Evolutionary conservation across 305 asterid genomes (phyloP).

Genomic region (Ajuga reptans): DNA sequence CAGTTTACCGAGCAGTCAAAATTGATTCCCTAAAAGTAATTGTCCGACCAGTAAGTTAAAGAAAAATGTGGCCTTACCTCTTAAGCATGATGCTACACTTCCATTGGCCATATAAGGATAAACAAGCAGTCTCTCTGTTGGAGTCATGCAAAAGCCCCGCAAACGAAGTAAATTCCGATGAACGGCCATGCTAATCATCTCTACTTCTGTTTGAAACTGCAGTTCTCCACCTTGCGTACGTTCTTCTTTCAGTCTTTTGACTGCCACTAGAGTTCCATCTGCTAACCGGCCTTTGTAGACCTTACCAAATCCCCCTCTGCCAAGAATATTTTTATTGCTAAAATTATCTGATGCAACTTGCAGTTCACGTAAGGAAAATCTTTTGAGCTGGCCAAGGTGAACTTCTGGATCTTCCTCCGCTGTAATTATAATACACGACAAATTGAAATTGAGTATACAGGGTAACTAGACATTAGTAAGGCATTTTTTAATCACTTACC

Average conservation of each 20-base stretch:
- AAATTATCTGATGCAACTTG: constrained; percentile 62
- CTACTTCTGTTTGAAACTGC: constrained; percentile 64
- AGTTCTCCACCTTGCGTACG: constrained; percentile 69
- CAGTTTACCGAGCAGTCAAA: not conserved
- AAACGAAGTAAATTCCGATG: constrained; percentile 58
- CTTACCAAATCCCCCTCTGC: constrained; percentile 65
- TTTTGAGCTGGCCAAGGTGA: constrained; percentile 61
- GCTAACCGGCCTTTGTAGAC: constrained; percentile 59
- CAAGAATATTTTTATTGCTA: constrained; percentile 58
- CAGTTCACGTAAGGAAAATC: constrained; percentile 57
- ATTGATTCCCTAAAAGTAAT: not conserved
- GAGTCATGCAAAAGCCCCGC: constrained; percentile 68
- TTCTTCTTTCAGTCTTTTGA: constrained; percentile 61
- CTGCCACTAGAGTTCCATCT: constrained; percentile 57
- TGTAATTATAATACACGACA: constrained; percentile 19
- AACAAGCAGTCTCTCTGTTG: constrained; percentile 61
- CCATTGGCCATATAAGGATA: constrained; percentile 71
- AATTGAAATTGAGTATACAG: constrained; percentile 6
- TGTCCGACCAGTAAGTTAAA: not conserved
- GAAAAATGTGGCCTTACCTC: constrained; percentile 34
- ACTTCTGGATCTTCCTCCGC: constrained; percentile 78
- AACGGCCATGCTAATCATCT: constrained; percentile 75
- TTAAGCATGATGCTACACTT: constrained; percentile 63
- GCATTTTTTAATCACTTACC: constrained; percentile 32
- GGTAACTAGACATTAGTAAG: constrained; percentile 3